Conservation (phyloP, 805 yeast genomes). For the Wickerhamiella cacticola region DNA sequence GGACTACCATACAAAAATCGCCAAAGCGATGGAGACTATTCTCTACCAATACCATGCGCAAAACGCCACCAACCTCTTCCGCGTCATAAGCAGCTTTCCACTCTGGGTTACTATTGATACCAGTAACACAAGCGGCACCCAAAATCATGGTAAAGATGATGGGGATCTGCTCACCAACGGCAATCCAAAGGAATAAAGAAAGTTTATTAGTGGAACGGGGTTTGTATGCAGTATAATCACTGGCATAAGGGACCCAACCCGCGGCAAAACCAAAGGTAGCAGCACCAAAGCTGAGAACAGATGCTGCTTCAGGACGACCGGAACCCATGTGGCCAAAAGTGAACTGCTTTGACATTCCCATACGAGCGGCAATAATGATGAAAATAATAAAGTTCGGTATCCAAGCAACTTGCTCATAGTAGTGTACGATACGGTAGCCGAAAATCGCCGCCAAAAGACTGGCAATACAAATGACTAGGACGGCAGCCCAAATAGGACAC, state of each 20-base stretch:
- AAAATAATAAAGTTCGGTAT: conserved; percentile 65
- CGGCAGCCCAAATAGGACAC: conserved; percentile 86
- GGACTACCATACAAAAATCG: conserved; percentile 71
- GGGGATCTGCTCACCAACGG: conserved; percentile 55
- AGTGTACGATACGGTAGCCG: conserved; percentile 71
- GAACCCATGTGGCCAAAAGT: conserved; percentile 39
- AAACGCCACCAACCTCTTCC: conserved; percentile 62
- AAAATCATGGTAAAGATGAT: conserved; percentile 59
- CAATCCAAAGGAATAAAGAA: conserved; percentile 53
- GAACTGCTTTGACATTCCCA: conserved; percentile 56
- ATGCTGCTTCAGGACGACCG: conserved; percentile 63
- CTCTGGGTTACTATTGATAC: conserved; percentile 35
- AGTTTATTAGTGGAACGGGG: conserved; percentile 47
- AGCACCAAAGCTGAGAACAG: conserved; percentile 70
- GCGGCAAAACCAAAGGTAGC: conserved; percentile 78
- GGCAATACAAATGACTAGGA: conserved; percentile 51
- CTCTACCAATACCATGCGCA: conserved; percentile 63
- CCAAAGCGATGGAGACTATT: conserved; percentile 65
- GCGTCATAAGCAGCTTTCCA: conserved; percentile 42
- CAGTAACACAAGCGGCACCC: conserved; percentile 80
- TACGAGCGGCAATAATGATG: conserved; percentile 65
- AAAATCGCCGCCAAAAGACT: conserved; percentile 68
- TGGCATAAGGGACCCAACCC: conserved; percentile 89
- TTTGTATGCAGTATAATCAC: conserved; percentile 86
- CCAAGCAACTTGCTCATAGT: conserved; percentile 80